Base-by-base conservation (phyloP, 306 rosid genomes). In the Dryas octopetala region DNA sequence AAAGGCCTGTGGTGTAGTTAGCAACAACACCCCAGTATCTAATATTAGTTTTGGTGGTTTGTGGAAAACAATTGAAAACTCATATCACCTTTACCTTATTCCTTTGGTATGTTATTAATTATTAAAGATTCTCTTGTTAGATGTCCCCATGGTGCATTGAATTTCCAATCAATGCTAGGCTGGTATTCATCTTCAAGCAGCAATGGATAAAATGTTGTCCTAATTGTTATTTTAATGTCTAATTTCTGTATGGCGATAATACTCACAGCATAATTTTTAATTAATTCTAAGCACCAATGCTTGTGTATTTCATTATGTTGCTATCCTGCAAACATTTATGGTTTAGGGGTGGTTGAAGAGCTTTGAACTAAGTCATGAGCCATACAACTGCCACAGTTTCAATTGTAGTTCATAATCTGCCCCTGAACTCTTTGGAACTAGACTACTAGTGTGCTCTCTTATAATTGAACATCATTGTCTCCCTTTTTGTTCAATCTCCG, bases 81-180 rank as follows among this genome's bases (percentile, higher is more conserved):
- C 57, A 49, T 16, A 26, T 38, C 43, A 17, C 45, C 38, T 52
- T 12, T 49, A 6, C 62, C 41, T 23, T 23, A 23, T 23, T 23
- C 23, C 23, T 23, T 65, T 65, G 14, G 51, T 61, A 70, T 7
- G 17, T 23, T 23, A 23, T 23, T 23, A 23, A 23, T 26, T 7
- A n/a, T 14, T 47, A 32, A 71, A 71, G 72, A 15, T 46, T 71
- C 14, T 68, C 60, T 70, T 43, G 55, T 75, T 80, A 51, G 83
- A 80, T 75, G 71, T 77, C 76, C 70, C 64, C 9, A 40, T 58
- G 16, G 23, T 23, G 23, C 23, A 23, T 23, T 23, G 23, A 23
- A 23, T 62, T 15, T 70, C 45, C 40, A 47, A 80, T 70, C 71
- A 79, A 50, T 57, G 76, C 38, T 69, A 19, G 48, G 32, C 47